phyloP scores from a whole-genome alignment of 2,329 filamentous ascomycete species.

The Laburnicola sp. region DNA sequence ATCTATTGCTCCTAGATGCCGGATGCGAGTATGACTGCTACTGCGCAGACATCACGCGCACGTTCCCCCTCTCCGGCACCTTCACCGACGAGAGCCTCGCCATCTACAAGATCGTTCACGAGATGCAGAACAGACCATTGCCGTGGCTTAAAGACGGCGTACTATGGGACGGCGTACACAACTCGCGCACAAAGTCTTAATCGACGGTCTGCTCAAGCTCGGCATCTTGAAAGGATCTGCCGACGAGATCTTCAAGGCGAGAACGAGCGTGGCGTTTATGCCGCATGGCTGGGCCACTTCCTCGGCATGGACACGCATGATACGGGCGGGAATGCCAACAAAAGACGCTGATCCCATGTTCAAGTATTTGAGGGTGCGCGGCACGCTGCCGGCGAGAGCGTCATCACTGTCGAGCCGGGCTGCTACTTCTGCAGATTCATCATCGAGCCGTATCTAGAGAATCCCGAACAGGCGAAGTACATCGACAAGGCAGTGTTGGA shows the following conservation, averaged over 20 bases:
- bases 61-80: conserved; percentile 74
- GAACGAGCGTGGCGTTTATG: conserved; percentile 55
- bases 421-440: conserved; percentile 77
- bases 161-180: conserved; percentile 80
- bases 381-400: conserved; percentile 72
- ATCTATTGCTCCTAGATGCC: conserved; percentile 82
- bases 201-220: conserved; percentile 73
- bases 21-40: conserved; percentile 62
- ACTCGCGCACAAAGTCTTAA: conserved; percentile 78
- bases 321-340: conserved; percentile 53
- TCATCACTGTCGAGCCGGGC: conserved; percentile 94
- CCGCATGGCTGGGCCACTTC: conserved; percentile 56
- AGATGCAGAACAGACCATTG: conserved; percentile 83
- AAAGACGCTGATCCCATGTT: conserved; percentile 81
- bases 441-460: conserved; percentile 69
- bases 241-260: conserved; percentile 49
- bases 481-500: conserved; percentile 69
- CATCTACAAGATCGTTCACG: conserved; percentile 80
- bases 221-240: conserved; percentile 70
- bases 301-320: conserved; percentile 59
- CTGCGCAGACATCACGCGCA: conserved; percentile 71
- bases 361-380: conserved; percentile 79
- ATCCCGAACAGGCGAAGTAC: conserved; percentile 62
- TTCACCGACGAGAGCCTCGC: conserved; percentile 46
- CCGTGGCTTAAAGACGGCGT: conserved; percentile 71